phyloP scores from a whole-genome alignment of 2,329 filamentous ascomycete species.

The Xylariaceae sp. region DNA sequence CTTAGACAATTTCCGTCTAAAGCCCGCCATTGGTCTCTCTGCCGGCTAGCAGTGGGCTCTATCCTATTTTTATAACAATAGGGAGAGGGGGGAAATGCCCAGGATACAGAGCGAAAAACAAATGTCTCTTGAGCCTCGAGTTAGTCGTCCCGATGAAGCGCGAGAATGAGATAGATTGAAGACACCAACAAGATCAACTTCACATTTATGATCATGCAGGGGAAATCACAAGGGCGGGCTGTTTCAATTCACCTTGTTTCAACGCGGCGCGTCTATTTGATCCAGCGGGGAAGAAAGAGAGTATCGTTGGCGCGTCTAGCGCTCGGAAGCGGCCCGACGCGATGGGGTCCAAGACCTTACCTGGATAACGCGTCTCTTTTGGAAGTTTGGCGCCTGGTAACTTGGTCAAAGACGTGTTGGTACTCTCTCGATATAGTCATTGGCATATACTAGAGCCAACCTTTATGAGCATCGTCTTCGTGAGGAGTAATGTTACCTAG shows the following conservation, averaged over 20 bases:
- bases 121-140: neutral
- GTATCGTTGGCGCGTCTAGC: conserved; percentile 13
- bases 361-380: too few relatives aligned
- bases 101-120: neutral
- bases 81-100: conserved; percentile 4
- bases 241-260: conserved; percentile 9
- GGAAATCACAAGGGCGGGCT: conserved; percentile 6
- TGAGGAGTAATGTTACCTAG: too few relatives aligned
- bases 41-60: conserved; percentile 1
- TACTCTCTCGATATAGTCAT: too few relatives aligned
- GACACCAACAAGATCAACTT: neutral
- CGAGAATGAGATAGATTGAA: neutral
- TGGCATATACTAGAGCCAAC: too few relatives aligned
- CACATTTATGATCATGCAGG: conserved; percentile 10
- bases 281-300: conserved; percentile 11
- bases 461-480: too few relatives aligned
- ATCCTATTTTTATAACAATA: conserved; percentile 12
- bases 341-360: conserved; percentile 1
- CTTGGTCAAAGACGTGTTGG: too few relatives aligned
- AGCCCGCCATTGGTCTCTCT: conserved; percentile 10
- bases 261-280: conserved; percentile 12
- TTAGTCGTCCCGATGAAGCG: too few relatives aligned
- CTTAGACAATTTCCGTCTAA: conserved; percentile 12
- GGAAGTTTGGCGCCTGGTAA: too few relatives aligned
- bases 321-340: conserved; percentile 18